phyloP scores from a whole-genome alignment of 176 grass and related monocot genomes.

The Dactylis glomerata region DNA sequence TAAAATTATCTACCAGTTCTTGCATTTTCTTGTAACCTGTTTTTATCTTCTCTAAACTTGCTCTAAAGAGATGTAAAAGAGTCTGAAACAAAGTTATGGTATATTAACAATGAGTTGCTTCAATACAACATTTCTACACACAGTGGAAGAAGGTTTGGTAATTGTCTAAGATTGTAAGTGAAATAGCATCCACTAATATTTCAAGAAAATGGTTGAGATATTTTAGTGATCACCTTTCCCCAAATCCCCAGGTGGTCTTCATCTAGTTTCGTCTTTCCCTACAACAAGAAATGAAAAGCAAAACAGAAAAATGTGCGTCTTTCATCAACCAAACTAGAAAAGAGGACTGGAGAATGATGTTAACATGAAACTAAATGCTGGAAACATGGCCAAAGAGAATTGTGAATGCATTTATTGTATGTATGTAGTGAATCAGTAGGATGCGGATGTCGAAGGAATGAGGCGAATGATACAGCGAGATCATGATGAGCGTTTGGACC shows the following conservation, averaged over 20 bases:
- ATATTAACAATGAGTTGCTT: not conserved
- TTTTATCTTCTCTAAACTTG: not conserved
- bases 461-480: not conserved
- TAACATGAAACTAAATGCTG: slow-evolving; percentile 4
- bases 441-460: not conserved
- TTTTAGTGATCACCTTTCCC: slow-evolving; percentile 55
- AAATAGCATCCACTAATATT: not conserved
- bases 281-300: slow-evolving; percentile 43
- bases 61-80: not conserved
- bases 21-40: not conserved
- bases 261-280: slow-evolving; percentile 69
- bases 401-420: not conserved
- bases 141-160: not conserved
- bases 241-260: slow-evolving; percentile 35
- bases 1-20: not conserved
- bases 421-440: not conserved
- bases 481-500: not conserved
- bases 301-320: slow-evolving; percentile 34
- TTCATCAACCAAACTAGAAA: slow-evolving; percentile 29
- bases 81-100: not conserved
- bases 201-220: slow-evolving; percentile 24
- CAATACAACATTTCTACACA: not conserved
- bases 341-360: slow-evolving; percentile 11
- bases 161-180: not conserved
- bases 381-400: not conserved